Evolutionary conservation across 163 green algal species (phyloP).

Genomic region (Scenedesmus sp.): DNA sequence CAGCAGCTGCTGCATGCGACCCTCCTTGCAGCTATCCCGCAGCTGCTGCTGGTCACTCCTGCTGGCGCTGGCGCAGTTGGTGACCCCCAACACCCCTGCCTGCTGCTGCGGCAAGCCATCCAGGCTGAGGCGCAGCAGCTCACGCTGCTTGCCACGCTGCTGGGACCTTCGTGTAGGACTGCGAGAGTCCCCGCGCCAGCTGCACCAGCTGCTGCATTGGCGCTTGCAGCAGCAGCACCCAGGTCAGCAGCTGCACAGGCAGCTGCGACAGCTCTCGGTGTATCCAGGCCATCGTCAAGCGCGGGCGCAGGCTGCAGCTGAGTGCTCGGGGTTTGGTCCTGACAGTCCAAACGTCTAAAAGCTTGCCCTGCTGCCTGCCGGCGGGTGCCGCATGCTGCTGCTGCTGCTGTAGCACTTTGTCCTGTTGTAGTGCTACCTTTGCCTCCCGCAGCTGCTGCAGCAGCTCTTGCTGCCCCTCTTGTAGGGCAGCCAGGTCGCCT

Average conservation of each 20-base stretch:
- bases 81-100: not conserved
- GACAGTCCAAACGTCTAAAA: not conserved
- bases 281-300: not conserved
- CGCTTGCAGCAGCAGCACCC: not conserved
- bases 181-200: not conserved
- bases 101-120: conserved; percentile 13
- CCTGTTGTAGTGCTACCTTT: not conserved
- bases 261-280: conserved; percentile 12
- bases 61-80: not conserved
- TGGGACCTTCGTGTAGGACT: conserved; percentile 17
- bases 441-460: not conserved
- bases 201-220: not conserved
- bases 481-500: not conserved
- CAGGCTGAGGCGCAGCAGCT: not conserved
- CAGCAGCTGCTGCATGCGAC: conserved; percentile 30
- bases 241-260: not conserved
- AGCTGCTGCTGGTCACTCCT: conserved; percentile 46
- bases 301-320: not conserved
- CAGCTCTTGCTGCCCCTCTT: not conserved
- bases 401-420: not conserved
- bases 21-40: conserved; percentile 36
- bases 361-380: not conserved
- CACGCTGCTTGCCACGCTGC: conserved; percentile 11
- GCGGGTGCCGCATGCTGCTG: not conserved
- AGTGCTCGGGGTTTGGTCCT: not conserved